Base-by-base conservation (phyloP, 1,139 yeast species). In the Torulaspora pretoriensis region DNA sequence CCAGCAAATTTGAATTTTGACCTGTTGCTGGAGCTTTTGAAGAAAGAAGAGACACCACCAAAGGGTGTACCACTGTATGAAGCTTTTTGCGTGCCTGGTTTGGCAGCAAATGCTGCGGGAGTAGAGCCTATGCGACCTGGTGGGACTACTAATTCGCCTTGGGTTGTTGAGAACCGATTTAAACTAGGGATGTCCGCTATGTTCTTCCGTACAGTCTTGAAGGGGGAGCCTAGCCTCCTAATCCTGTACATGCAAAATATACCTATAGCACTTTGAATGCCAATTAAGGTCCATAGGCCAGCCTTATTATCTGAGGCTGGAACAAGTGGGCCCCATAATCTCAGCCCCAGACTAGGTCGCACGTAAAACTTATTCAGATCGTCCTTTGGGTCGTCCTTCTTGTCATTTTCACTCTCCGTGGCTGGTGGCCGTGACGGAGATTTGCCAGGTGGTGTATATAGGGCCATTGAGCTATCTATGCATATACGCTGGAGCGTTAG, bases 301-400 rank as follows among this genome's bases (percentile, higher is more conserved):
- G 71, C 65, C 24, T 67, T 56, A 56, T 77, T 75, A 51, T 80
- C 85, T 2, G 83, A 70, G 0, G 84, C 81, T 2, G 86, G 86
- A 1, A 78, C 81, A 32, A 80, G 59, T 0, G 85, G 84, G 1
- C 84, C 83, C 79, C 82, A 77, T 32, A 78, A 58, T 51, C 66
- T 67, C 37, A 80, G 67, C 1, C 85, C 86, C 17, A 80, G 62
- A 47, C 77, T 75, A 7, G 85, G 86, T 47, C 73, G 63, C 23
- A 58, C 47, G 42, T 64, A 63, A 38, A 67, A 65, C 17, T 52
- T 50, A 17, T 51, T 42, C 8, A 45, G 42, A 12, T 52, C 55
- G 14, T 45, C 44, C 33, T 40, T 48, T 3, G 49, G 41, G 28
- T 45, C 40, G 29, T 38, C 50, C 27, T 37, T 51, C 36, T 42